Base-by-base conservation (phyloP, 2,329 filamentous ascomycete species). In the Aureobasidium mangrovei region DNA sequence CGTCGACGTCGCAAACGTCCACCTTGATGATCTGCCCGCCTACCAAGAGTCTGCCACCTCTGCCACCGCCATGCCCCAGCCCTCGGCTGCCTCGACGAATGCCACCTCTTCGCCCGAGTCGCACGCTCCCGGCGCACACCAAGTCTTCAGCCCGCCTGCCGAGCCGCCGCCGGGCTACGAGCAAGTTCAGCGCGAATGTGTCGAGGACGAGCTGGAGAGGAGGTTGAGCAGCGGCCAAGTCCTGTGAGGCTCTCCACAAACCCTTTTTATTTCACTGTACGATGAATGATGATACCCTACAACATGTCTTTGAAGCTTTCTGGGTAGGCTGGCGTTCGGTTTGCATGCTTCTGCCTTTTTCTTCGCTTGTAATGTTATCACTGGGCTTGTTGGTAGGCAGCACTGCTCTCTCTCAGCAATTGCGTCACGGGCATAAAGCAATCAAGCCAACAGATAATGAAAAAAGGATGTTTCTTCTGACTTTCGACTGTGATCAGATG, bases 101-200 rank as follows among this genome's bases (percentile, higher is more conserved):
- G 24, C 39, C 18, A 7, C 48, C 12, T 18, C 6, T 9, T 33
- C 40, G 4, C n/a, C 49, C 27, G 49, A 43, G n/a, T 38, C 40
- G 48, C 52, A 39, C 48, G 57, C 31, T 38, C 57, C n/a, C 55
- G 53, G 54, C 59, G 59, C 53, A 54, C 58, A 35, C 56, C 60
- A 54, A 60, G 59, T 55, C 9, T 72, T 73, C 69, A 70, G 73
- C 56, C 72, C 73, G 70, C 88, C 63, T 64, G 83, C 70, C 42
- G 91, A 93, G 66, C 89, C 91, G 4, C 91, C 91, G 45, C 91
- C 91, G 47, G 87, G 83, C 35, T 97, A 97, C 65, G 90, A 96
- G 64, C 89, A 95, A 69, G 87, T 88, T 29, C 91, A 96, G 69
- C 83, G 89, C 65, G 82, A 88, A 61, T 86, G 85, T 57, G 77